phyloP scores from a whole-genome alignment of 2,329 filamentous ascomycete species.

The Cladosporium sp. region DNA sequence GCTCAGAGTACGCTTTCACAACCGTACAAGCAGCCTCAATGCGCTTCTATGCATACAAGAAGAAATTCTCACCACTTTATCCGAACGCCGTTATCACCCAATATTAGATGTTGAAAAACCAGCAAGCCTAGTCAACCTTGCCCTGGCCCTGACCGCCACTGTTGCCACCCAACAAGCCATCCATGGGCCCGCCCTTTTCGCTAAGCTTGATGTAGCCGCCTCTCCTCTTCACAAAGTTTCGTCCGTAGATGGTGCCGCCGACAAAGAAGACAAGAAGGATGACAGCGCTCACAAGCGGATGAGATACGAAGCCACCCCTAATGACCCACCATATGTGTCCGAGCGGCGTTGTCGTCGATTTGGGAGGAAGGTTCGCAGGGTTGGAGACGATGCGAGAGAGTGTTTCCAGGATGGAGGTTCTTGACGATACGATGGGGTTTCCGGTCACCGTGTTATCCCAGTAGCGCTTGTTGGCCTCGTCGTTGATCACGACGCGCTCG shows the following conservation, averaged over 20 bases:
- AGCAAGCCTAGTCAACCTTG: conserved; percentile 30
- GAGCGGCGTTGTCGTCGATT: conserved; percentile 72
- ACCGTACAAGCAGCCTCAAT: background rate
- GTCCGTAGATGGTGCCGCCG: conserved; percentile 28
- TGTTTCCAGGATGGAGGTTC: conserved; percentile 88
- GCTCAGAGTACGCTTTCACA: conserved; percentile 11
- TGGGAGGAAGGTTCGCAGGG: conserved; percentile 71
- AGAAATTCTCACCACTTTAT: conserved; percentile 5
- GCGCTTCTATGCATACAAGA: conserved; percentile 17
- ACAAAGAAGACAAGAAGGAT: conserved; percentile 56
- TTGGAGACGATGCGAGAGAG: conserved; percentile 68
- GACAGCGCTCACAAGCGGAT: conserved; percentile 51
- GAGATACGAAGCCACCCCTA: conserved; percentile 42
- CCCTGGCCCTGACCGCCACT: conserved; percentile 29
- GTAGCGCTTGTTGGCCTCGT: conserved; percentile 91
- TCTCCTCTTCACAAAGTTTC: conserved; percentile 33
- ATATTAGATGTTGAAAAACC: conserved; percentile 13
- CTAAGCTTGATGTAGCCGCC: conserved; percentile 44
- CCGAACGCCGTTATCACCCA: conserved; percentile 15
- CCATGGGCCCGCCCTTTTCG: conserved; percentile 62
- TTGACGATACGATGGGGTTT: conserved; percentile 83
- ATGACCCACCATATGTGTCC: conserved; percentile 64
- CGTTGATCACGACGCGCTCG: conserved; percentile 92
- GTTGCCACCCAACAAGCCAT: conserved; percentile 63
- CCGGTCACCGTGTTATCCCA: conserved; percentile 92